Evolutionary conservation across 2,329 filamentous ascomycete species (phyloP), one percentile per base, ranked within the genome.

Genomic region (Colletotrichum sp.): DNA sequence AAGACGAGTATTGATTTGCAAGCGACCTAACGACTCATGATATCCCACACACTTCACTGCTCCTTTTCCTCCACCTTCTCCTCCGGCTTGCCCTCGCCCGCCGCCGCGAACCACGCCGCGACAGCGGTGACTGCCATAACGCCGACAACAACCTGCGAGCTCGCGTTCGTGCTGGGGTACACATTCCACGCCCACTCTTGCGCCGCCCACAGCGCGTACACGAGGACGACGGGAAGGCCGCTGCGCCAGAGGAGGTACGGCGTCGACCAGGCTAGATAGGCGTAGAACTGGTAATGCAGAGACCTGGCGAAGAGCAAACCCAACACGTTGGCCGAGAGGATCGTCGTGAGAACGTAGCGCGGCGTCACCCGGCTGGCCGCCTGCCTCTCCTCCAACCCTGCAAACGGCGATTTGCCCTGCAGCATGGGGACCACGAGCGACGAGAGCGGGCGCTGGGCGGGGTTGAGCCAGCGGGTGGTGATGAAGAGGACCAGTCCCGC

Each of bases 131-230:
- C 82, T 21, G 92, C 91, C 80, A 99, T 87, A 52, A 92, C 91
- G 28, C 88, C 89, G 16, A 99, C 94, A 10, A 96, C 96, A 18
- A 88, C 86, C 16, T 82, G 82, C 6, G 91, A 92, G 81, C 90
- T 92, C 64, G 81, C 75, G 34, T 85, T 81, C 6, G 90, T 92
- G 82, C 95, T 98, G n/a, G 96, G 96, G 82, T 94, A 98, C 12
- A 96, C 92, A 80, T 98, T 98, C 96, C 96, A 98, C 15, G 94
- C 95, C 93, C 94, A 96, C 84, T 98, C 96, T 84, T 98, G 96
- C 75, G 91, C 88, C 5, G 88, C 90, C 94, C 95, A 98, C 12
- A 96, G 84, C 6, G 85, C 86, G 80, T 93, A 93, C 79, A 95
- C 91, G 36, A 94, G 80, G 13, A 93, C 82, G 0, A 94, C 93